These are phyloP conservation scores for Dipteronia dyeriana DNA, from an alignment of 345 rosid species.

Conservation along the genomic window DNA sequence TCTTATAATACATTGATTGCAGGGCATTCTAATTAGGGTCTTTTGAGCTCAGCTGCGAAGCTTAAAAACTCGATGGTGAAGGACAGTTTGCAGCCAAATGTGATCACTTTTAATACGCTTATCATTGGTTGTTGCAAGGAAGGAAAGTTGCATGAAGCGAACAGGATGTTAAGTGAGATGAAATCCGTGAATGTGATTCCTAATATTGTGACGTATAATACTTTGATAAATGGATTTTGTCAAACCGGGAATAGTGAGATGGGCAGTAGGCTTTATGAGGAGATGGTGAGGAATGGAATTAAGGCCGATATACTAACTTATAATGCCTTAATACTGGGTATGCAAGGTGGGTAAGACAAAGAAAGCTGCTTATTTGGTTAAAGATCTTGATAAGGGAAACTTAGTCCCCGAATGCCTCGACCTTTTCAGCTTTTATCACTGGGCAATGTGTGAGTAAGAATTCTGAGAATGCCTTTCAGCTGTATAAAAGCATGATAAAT, in stretches of 20 bases:
- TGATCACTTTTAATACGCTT: slow-evolving; percentile 66
- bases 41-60: slow-evolving; percentile 59
- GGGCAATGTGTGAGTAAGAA: slow-evolving; percentile 77
- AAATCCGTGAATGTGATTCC: slow-evolving; percentile 57
- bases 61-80: slow-evolving; percentile 59
- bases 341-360: slow-evolving; percentile 90
- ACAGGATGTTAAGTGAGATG: slow-evolving; percentile 61
- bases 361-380: slow-evolving; percentile 78
- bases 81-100: slow-evolving; percentile 53
- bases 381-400: slow-evolving; percentile 68
- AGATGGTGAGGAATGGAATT: too few relatives aligned
- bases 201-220: slow-evolving; percentile 66
- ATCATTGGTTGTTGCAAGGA: slow-evolving; percentile 68
- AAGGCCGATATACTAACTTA: slow-evolving; percentile 72
- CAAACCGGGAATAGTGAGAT: slow-evolving; percentile 54
- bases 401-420: slow-evolving; percentile 74
- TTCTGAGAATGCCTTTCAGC: slow-evolving; percentile 66
- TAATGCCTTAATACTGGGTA: slow-evolving; percentile 77
- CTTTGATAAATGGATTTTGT: slow-evolving; percentile 71
- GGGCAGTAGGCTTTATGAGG: slow-evolving; percentile 60
- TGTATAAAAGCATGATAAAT: slow-evolving; percentile 65
- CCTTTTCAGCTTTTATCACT: slow-evolving; percentile 69
- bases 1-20: slow-evolving; percentile 77
- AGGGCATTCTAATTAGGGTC: slow-evolving; percentile 65
- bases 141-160: slow-evolving; percentile 61